Base-by-base conservation (phyloP, 2,329 filamentous ascomycete genomes). In the Mycocentrospora acerina region DNA sequence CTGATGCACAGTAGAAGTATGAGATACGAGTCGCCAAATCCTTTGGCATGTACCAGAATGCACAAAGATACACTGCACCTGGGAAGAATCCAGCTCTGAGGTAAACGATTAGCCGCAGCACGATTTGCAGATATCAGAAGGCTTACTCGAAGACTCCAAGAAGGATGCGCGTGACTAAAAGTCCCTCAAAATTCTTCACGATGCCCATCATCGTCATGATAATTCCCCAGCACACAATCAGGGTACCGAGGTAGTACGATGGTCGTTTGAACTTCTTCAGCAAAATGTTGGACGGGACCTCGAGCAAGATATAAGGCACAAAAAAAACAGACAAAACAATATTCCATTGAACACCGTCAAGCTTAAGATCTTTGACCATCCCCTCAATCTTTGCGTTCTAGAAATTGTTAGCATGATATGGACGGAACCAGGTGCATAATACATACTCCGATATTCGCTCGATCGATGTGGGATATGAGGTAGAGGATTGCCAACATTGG, bases 281-380 rank as follows among this genome's bases (percentile, higher is more conserved):
- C 12, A 72, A 50, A 55, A 72, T 68, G 45, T 73, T 74, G 2
- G 63, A 69, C 1, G 71, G 71, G 3, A 74, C 47, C 30, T 64
- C 55, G 10, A 55, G 44, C 42, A 57, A 45, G 42, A 69, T 36
- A 46, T 57, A 57, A 19, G 75, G 69, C 17, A 73, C 71, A 58
- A 83, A 83, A 35, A 84, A 68, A 35, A 85, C 82, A 4, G 75
- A 78, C 17, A 82, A 66, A 29, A 77, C 80, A 1, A 79, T 80
- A 26, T 78, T 75, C 56, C 83, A 85, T 59, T 85, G 68, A 2
- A 71, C 73, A 46, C 77, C 65, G 35, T 61, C 59, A 38, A 85
- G 71, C 1, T 67, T 55, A 11, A 84, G 68, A 36, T 85, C 82
- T 3, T 69, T 67, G 31, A 82, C 76, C 19, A 86, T 69, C 10